phyloP scores from a whole-genome alignment of 1,139 yeast species.

The Suhomyces panamericanus region DNA sequence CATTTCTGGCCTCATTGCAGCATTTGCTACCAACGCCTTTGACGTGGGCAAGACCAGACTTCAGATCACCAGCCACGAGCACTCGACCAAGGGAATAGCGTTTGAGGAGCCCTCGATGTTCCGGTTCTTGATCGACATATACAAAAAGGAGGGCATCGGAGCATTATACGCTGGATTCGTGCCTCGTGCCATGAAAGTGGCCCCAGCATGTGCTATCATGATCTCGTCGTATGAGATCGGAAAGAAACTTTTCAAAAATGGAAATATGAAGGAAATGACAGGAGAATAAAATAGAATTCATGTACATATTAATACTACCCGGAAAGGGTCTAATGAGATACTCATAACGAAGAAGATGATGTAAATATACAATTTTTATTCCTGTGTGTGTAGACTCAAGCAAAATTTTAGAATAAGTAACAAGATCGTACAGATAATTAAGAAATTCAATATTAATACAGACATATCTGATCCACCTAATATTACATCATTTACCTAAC shows the following conservation, averaged over 20 bases:
- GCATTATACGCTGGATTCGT: constrained; percentile 83
- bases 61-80: constrained; percentile 55
- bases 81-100: constrained; percentile 18
- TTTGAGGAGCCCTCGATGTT: constrained; percentile 54
- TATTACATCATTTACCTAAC: too few relatives aligned
- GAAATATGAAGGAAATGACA: constrained; percentile 10
- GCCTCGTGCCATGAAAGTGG: constrained; percentile 86
- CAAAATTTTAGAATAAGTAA: too few relatives aligned
- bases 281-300: not conserved
- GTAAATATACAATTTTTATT: too few relatives aligned
- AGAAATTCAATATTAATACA: too few relatives aligned
- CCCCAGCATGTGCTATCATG: constrained; percentile 99
- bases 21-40: constrained; percentile 86
- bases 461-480: too few relatives aligned
- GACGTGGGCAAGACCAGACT: constrained; percentile 96
- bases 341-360: too few relatives aligned
- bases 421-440: too few relatives aligned
- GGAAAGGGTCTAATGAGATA: too few relatives aligned
- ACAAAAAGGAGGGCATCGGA: constrained; percentile 66
- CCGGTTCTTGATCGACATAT: constrained; percentile 59
- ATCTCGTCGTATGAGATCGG: constrained; percentile 92
- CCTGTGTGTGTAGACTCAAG: too few relatives aligned
- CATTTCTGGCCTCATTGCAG: constrained; percentile 81
- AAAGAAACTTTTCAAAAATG: constrained; percentile 57
- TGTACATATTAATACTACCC: not conserved